Percentiles rank a stretch among this genome's conserved stretches.
Evolutionary conservation across 345 rosid species (phyloP).

Genomic region (Raphanus sativus): DNA sequence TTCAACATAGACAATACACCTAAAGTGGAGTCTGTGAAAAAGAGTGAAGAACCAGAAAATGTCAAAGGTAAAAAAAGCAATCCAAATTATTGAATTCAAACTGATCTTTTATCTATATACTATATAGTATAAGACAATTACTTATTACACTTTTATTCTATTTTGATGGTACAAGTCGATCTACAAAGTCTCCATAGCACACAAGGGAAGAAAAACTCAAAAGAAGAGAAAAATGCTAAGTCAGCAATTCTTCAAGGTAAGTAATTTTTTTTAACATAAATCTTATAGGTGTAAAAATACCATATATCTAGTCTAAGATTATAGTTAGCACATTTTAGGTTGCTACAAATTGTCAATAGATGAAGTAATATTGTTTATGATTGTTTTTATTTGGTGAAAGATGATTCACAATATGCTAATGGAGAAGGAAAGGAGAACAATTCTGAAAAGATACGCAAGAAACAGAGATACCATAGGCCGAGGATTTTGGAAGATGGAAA

Average conservation of each 20-base stretch:
- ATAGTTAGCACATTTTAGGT: background rate
- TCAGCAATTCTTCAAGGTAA: constrained; percentile 8
- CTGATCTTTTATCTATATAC: background rate
- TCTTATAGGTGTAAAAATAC: background rate
- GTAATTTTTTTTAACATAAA: background rate
- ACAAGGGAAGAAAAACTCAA: background rate
- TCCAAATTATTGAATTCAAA: background rate
- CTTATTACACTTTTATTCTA: background rate
- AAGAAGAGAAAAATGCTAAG: background rate
- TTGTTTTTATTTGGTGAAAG: background rate
- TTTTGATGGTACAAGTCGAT: background rate
- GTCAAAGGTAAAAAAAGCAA: background rate
- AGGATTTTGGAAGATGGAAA: constrained; percentile 23
- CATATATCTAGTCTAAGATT: no score
- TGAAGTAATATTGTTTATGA: background rate
- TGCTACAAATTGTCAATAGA: background rate
- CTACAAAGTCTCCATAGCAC: background rate
- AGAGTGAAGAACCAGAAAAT: background rate
- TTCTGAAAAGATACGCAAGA: background rate
- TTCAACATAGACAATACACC: background rate
- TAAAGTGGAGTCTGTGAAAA: background rate
- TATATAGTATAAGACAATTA: background rate
- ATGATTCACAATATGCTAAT: background rate
- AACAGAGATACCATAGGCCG: constrained; percentile 12
- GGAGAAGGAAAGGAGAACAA: background rate